Base-by-base conservation (phyloP, 768 basidiomycete genomes). In the Amanita molliuscula region DNA sequence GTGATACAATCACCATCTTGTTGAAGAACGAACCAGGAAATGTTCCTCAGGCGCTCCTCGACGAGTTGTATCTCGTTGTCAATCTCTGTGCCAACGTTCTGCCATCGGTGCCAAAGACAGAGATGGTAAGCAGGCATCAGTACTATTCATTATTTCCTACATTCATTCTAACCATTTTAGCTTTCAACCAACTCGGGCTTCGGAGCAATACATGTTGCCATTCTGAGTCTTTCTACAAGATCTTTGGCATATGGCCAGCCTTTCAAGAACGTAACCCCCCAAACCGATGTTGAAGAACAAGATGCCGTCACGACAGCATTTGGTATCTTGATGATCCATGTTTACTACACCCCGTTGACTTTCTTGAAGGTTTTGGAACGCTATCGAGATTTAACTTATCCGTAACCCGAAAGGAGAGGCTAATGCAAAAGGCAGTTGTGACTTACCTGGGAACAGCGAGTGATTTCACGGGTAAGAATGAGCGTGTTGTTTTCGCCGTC, bases 191-290 rank as follows among this genome's bases (percentile, higher is more conserved):
- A 77, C 53, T 76, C 88, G 1, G 87, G 88, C 3, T 95, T 90
- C 59, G 94, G 94, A 3, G 80, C 82, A 0, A 76, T 95, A 41
- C 94, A 98, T 59, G 71, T 79, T 1, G 84, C 88, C 1, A 78
- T 94, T 33, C 69, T 93, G 8, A 72, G 76, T 15, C 69, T 96
- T 4, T 81, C 90, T 0, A 82, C 91, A 21, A 76, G 78, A 55
- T 81, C 77, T 58, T 74, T 94, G 16, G 76, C 79, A 4, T 69
- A 69, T 44, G 76, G 76, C 11, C 72, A 69, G 36, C 84, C 80
- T 75, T 73, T 74, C 25, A 69, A 77, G 16, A 67, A 63, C 15
- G 71, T 91, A 2, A 64, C 66, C 23, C 84, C 88, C 0, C 74
- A 79, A 48, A 82, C 78, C 3, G 87, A 91, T 40, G 66, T 67